These are phyloP conservation scores for Paraglomus brasilianum DNA, from an alignment of 192 early-diverging fungal species.

Conservation along the genomic window DNA sequence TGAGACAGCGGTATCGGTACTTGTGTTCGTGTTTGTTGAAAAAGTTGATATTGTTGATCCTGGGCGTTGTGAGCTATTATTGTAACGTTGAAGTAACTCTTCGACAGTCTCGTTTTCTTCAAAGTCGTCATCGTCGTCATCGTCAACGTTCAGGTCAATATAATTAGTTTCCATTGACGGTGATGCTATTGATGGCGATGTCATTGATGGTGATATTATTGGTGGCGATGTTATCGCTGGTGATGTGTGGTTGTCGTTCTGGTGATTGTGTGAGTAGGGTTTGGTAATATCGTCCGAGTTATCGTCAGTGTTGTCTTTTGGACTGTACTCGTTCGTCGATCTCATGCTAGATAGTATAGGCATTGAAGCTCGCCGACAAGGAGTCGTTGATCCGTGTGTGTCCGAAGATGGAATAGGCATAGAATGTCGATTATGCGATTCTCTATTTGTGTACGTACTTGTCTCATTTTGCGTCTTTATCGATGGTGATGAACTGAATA, in stretches of 20 bases:
- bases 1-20: background rate
- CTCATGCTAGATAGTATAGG: background rate
- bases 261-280: background rate
- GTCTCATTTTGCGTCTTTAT: background rate
- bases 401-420: background rate
- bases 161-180: too few relatives aligned
- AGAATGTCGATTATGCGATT: constrained; percentile 12
- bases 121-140: constrained; percentile 12
- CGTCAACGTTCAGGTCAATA: background rate
- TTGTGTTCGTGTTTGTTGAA: background rate
- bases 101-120: background rate
- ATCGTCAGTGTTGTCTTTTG: background rate
- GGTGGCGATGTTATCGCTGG: background rate
- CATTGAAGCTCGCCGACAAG: constrained; percentile 12
- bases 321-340: too few relatives aligned
- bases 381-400: background rate
- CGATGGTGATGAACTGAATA: constrained; percentile 6
- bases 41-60: background rate
- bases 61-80: background rate
- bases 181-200: too few relatives aligned
- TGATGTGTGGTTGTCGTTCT: background rate
- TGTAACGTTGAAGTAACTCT: background rate
- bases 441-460: background rate
- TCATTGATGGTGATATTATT: too few relatives aligned
- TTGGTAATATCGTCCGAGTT: background rate